Evolutionary conservation across 139 green algal genomes (phyloP), one percentile per base, ranked within the genome.

Genomic region (Picochlorum sp.): DNA sequence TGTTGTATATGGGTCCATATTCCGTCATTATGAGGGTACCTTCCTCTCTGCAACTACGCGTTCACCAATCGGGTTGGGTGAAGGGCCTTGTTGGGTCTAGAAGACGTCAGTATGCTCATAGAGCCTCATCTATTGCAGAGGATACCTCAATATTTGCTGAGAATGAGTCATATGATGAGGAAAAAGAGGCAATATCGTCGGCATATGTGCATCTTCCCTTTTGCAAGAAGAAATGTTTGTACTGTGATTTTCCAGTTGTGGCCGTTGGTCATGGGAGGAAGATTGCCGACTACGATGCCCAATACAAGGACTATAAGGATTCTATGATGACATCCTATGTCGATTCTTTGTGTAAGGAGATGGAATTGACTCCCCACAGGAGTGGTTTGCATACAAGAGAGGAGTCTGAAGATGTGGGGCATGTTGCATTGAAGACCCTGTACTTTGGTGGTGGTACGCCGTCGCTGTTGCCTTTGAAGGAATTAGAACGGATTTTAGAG

Each of bases 171-270:
- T 26, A 54, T 54, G 16, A 10, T 54, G 47, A 54, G 16, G 47
- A 54, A 7, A 21, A 54, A 13, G n/a, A 26, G 47, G 18, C 8
- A 7, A 55, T 55, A 24, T 23, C 20, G 10, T 34, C 47, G 47
- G 88, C 78, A 11, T 98, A 98, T 65, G 68, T 98, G 4, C 92
- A 98, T 73, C 78, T 97, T 24, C 92, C 92, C 0, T 98, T 97
- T 71, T 98, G 92, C 80, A 92, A 92, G 69, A 78, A 85, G 10
- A 87, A 90, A 28, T 98, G 92, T 79, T 83, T 84, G 47, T 98
- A 98, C 65, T 98, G 92, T 70, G 92, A 97, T 77, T 98, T 97
- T 61, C 86, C 92, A 1, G 87, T 97, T 1, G 63, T 80, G 11
- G 81, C 82, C 0, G 76, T 96, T 6, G 89, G 87, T 9, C 57